Conservation (phyloP, 2,329 filamentous ascomycete species). For the Leptographium flavum region DNA sequence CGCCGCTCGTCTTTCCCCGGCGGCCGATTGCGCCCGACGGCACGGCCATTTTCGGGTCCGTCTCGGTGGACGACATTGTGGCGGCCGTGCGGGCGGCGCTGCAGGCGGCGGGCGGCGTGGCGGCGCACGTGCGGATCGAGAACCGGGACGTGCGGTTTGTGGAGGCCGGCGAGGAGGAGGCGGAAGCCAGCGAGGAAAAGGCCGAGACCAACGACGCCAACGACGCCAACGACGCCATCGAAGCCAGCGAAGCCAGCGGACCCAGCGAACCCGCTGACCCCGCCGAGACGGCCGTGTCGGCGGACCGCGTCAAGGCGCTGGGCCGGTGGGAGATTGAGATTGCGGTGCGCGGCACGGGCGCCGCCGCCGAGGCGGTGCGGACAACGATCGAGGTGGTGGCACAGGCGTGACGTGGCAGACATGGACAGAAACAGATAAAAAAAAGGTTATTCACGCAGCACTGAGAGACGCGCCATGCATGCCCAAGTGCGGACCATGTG, state of each 20-base stretch:
- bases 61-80: conserved; percentile 23
- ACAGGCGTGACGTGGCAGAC: neutral
- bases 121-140: conserved; percentile 21
- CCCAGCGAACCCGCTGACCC: neutral
- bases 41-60: conserved; percentile 27
- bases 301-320: conserved; percentile 25
- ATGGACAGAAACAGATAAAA: neutral
- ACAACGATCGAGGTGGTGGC: conserved; percentile 20
- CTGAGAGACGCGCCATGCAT: too few species aligned
- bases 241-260: neutral
- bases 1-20: conserved; percentile 23
- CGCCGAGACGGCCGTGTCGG: conserved; percentile 12
- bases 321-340: conserved; percentile 26
- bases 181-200: neutral
- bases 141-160: conserved; percentile 20
- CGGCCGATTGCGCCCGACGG: conserved; percentile 17
- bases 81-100: conserved; percentile 20
- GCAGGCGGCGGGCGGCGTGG: conserved; percentile 17
- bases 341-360: conserved; percentile 13
- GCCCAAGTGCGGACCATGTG: too few species aligned
- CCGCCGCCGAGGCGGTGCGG: conserved; percentile 15
- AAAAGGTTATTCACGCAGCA: neutral
- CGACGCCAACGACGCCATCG: neutral
- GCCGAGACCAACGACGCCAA: conserved; percentile 14
- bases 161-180: neutral